A percentile compares a stretch with the other conserved stretches of the same genome.
phyloP scores from a whole-genome alignment of 495 filamentous ascomycete species.

The Xylaria nigripes region DNA sequence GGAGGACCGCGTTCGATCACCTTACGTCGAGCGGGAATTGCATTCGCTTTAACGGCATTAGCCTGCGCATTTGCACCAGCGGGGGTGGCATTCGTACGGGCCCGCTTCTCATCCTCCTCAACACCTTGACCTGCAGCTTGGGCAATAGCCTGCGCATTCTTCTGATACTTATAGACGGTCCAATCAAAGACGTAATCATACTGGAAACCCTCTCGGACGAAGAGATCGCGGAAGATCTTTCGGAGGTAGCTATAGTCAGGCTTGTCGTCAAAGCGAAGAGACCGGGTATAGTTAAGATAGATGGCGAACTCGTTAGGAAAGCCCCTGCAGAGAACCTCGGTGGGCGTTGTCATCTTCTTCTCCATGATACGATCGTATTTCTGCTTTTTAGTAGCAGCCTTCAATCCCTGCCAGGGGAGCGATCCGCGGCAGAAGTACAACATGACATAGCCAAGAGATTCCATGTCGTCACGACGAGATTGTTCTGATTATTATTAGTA shows the following conservation, averaged over 20 bases:
- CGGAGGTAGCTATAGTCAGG: conserved; percentile 99
- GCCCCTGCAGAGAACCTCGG: conserved; percentile 96
- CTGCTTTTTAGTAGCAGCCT: conserved; percentile 99
- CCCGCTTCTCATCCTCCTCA: conserved; percentile 59
- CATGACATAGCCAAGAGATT: conserved; percentile 99
- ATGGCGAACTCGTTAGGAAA: conserved; percentile 99
- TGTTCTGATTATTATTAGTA: conserved; percentile 56
- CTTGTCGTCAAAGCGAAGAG: conserved; percentile 98
- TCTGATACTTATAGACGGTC: conserved; percentile 99
- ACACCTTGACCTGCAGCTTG: conserved; percentile 55
- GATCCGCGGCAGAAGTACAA: conserved; percentile 99
- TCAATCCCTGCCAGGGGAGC: conserved; percentile 97
- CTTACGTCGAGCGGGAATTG: conserved; percentile 76
- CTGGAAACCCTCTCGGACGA: conserved; percentile 98
- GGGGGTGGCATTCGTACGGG: conserved; percentile 52
- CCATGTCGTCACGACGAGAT: conserved; percentile 99
- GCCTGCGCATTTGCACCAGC: conserved; percentile 53
- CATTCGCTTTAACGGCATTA: conserved; percentile 53
- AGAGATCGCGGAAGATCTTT: conserved; percentile 99
- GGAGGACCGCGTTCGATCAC: conserved; percentile 61
- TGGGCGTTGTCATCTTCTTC: conserved; percentile 99
- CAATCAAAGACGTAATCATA: conserved; percentile 99
- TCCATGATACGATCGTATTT: conserved; percentile 99
- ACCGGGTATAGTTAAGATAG: conserved; percentile 98
- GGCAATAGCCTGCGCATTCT: conserved; percentile 89